phyloP scores from a whole-genome alignment of 495 filamentous ascomycete species.

The Aspergillus bertholletiae region DNA sequence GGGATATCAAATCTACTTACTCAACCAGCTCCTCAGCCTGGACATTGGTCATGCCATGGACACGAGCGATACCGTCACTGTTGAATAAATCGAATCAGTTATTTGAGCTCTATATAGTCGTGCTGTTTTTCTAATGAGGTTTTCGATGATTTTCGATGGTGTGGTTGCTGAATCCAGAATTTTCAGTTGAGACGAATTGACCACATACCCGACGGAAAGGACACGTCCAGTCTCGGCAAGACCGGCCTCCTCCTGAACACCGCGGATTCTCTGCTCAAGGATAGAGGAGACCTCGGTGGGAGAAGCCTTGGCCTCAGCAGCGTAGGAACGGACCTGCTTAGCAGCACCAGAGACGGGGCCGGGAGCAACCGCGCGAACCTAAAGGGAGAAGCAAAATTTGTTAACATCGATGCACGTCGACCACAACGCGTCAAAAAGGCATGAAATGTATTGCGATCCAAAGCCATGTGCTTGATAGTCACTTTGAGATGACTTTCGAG shows the following conservation, averaged over 20 bases:
- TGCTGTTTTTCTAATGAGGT: not conserved
- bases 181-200: conserved; percentile 22
- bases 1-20: conserved; percentile 57
- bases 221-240: conserved; percentile 98
- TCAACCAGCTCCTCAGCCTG: conserved; percentile 99
- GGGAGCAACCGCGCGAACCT: conserved; percentile 86
- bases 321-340: conserved; percentile 84
- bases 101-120: conserved; percentile 3
- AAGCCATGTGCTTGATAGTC: conserved; percentile 27
- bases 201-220: conserved; percentile 94
- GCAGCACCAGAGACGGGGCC: conserved; percentile 65
- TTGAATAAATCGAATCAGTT: conserved; percentile 21
- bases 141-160: conserved; percentile 24
- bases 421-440: conserved; percentile 28
- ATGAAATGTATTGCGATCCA: conserved; percentile 21
- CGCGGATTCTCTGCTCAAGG: conserved; percentile 97
- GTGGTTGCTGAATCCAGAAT: conserved; percentile 32
- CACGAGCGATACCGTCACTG: conserved; percentile 99
- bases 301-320: conserved; percentile 87
- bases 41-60: conserved; percentile 99
- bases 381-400: conserved; percentile 44
- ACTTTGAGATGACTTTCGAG: conserved; percentile 40
- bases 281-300: conserved; percentile 99
- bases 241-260: conserved; percentile 92
- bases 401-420: conserved; percentile 29